Evolutionary conservation across 2,329 filamentous ascomycete genomes (phyloP), one percentile per base, ranked within the genome.

Genomic region (Hansfordia pulvinata): DNA sequence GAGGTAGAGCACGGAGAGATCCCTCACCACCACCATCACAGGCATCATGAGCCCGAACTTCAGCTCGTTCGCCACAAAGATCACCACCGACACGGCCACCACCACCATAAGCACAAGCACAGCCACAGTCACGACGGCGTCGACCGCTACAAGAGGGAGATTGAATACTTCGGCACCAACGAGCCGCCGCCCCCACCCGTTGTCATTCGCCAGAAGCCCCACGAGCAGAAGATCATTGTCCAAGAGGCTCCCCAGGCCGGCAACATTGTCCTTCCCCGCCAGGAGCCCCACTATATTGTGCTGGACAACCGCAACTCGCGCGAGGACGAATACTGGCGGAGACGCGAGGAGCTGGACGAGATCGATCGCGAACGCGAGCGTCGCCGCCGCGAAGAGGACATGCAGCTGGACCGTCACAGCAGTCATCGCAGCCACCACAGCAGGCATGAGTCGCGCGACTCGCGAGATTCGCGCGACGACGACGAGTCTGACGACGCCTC

Each of bases 81-180:
- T 19, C 41, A 45, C 24, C 40, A 43, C 18, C 32, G 37, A 31
- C 35, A 44, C 5, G 34, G 34, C 10, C 41, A 38, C 23, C 42
- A 49, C 4, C 33, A 35, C 13, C 22, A 37, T 17, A 17, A 30
- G 4, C 20, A 26, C 13, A 24, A 30, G 13, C 58, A 56, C 25
- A 49, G 56, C 16, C 60, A 64, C 23, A 60, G 64, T 14, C 38
- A 46, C 13, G 56, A 56, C 23, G 56, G 54, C 30, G 64, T 73
- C 21, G 70, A 76, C 43, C 61, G 60, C 42, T 72, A 70, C 41
- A 64, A 64, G 40, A 65, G 64, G 44, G 70, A 76, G 43, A 69
- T 67, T 3, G 71, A 76, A 37, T 76, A 73, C 44, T 76, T 66
- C 39, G 53, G 62, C 23, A 61, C 62, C 3, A 53, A 58, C 15